phyloP scores from a whole-genome alignment of 495 filamentous ascomycete genomes.

The Talaromyces thailandensis region DNA sequence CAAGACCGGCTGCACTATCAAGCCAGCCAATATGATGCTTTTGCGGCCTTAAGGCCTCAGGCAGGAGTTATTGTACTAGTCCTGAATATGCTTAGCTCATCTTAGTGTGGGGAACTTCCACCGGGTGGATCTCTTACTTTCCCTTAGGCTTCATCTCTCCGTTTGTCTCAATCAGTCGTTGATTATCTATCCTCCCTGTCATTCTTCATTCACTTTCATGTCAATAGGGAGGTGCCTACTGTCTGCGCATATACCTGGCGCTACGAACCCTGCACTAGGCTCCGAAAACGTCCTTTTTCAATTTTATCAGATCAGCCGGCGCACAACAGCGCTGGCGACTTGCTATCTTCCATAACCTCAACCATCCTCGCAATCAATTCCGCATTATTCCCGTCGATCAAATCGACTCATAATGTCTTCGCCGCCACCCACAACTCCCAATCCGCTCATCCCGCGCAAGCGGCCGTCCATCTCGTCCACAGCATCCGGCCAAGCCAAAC shows the following conservation, averaged over 20 bases:
- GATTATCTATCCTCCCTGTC: neutral
- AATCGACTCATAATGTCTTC: conserved; percentile 27
- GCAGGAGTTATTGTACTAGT: neutral
- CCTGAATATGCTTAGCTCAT: neutral
- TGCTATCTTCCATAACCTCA: neutral
- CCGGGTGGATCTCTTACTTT: neutral
- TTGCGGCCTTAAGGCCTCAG: too few relatives aligned
- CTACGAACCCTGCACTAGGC: too few relatives aligned
- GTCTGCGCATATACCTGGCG: neutral
- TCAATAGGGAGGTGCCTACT: neutral
- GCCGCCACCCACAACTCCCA: conserved; percentile 27
- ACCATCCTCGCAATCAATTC: neutral
- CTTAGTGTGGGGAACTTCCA: neutral
- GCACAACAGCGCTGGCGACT: neutral
- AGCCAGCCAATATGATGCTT: too few relatives aligned
- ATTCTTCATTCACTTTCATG: neutral
- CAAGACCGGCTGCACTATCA: too few relatives aligned
- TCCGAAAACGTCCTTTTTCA: too few relatives aligned
- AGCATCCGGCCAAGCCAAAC: conserved; percentile 25
- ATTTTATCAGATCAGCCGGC: too few relatives aligned
- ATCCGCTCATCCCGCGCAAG: conserved; percentile 30
- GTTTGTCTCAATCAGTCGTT: neutral
- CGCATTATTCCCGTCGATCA: neutral
- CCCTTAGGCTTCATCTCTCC: neutral
- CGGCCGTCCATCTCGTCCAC: conserved; percentile 33